Base-by-base conservation (phyloP, 805 yeast genomes). In the Myxozyma mucilagina region DNA sequence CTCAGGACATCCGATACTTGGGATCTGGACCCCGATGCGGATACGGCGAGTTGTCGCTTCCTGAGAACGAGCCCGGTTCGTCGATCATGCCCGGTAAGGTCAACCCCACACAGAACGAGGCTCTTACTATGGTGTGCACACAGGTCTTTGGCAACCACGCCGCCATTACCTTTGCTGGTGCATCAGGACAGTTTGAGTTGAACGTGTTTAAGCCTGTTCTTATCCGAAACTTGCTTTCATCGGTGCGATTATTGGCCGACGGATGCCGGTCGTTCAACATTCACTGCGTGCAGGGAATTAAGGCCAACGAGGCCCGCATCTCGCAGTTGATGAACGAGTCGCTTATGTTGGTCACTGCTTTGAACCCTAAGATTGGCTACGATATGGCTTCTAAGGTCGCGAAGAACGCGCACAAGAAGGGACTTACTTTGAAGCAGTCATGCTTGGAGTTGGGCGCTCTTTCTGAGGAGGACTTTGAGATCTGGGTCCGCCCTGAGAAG, bases 11-110 rank as follows among this genome's bases (percentile, higher is more conserved):
- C 76, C 85, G 99, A 79, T 94, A 94, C 84, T 85, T 94, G 70
- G 99, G 98, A 67, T 90, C 97, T 50, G 99, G 99, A 72, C 99
- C 99, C 74, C 88, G 99, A 81, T 94, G 99, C 79, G 99, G 99
- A 66, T 94, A 94, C 79, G 97, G 97, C 59, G 99, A 94, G 79
- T 84, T 94, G 69, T 74, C 90, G 32, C 81, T 94, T 70, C 99
- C 99, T 66, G 98, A 93, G 81, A 94, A 94, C 78, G 99, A 94
- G 81, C 99, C 99, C 60, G 99, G 99, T 73, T 90, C 97, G 62
- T 91, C 97, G 34, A 94, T 94, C 78, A 94, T 94, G 99, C 99
- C 99, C 56, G 99, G 99, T 75, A 94, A 94, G 81, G 97, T 94
- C 66, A 94, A 94, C 84, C 99, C 99, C 68, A 94, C 99, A 59